Conservation (phyloP, 768 basidiomycete species). For the Hygrophorus pudorinus region DNA sequence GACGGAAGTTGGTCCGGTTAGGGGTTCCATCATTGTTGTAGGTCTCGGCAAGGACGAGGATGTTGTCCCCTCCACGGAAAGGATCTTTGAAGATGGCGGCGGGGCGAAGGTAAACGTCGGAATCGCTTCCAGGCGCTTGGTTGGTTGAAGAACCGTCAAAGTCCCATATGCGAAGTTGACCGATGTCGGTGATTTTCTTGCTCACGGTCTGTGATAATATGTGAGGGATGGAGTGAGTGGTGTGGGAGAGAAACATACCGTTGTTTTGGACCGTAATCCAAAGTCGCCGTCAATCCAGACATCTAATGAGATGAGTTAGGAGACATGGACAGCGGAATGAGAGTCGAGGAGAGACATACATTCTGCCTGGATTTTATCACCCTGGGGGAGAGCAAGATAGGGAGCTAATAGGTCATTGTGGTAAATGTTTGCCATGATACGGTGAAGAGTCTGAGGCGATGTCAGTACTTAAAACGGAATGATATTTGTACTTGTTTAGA, state of each 20-base stretch:
- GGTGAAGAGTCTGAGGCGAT: conserved; percentile 15
- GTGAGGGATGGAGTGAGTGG: conserved; percentile 6
- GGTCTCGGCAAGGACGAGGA: conserved; percentile 91
- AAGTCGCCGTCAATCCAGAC: conserved; percentile 97
- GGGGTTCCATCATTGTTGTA: conserved; percentile 99
- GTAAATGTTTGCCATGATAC: conserved; percentile 36
- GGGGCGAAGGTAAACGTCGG: conserved; percentile 97
- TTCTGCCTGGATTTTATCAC: conserved; percentile 90
- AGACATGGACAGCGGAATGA: conserved; percentile 8
- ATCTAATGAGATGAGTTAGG: conserved; percentile 39
- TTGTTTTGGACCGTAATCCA: conserved; percentile 95
- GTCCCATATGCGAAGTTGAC: conserved; percentile 94
- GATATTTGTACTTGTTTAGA: not conserved
- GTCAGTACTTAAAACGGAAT: conserved; percentile 16
- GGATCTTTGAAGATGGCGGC: conserved; percentile 98
- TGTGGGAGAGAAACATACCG: conserved; percentile 36
- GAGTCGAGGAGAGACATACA: conserved; percentile 36
- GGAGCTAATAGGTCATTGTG: conserved; percentile 82
- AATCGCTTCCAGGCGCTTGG: conserved; percentile 92
- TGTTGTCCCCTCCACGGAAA: conserved; percentile 98
- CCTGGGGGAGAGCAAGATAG: conserved; percentile 84
- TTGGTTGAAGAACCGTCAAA: conserved; percentile 98
- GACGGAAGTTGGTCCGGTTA: conserved; percentile 93
- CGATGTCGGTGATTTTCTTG: conserved; percentile 80
- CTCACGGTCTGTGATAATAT: conserved; percentile 57